Evolutionary conservation across 148 eudicot species (phyloP), one percentile per base, ranked within the genome.

Genomic region (Arctostaphylos glauca): DNA sequence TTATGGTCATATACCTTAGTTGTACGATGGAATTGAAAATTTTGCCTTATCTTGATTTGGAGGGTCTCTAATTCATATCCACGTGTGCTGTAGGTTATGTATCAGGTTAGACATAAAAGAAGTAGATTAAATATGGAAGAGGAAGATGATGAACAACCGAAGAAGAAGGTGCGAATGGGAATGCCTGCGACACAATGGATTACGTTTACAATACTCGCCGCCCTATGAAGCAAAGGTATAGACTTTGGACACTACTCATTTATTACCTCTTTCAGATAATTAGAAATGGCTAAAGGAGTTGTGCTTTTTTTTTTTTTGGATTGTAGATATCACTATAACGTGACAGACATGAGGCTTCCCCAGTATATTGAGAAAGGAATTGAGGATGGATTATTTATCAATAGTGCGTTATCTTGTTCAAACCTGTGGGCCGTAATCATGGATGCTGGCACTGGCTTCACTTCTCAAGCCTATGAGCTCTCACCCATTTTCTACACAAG

Each of bases 131-230:
- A 89, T 31, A 87, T 92, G 88, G 98, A 91, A 58, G 97, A 89
- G 2, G 98, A 93, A 2, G 97, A 96, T 41, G 97, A 96, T 74
- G 97, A 92, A 85, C 95, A 91, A 80, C 97, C 95, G 47, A 94
- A 92, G 92, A 96, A 94, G 88, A 96, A 93, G 87, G 88, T 90
- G 23, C 91, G 98, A 14, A 91, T 93, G 92, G 97, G 97, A 76
- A 91, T 91, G 94, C 98, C 98, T 87, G 99, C 99, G 50, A 93
- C 97, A 54, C 99, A 96, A 83, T 96, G 99, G 99, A 90, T 96
- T 81, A 93, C 82, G 84, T 93, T 79, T 94, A 96, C 80, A 96
- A 92, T 89, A 97, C 99, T 81, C 94, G 92, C 7, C 87, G 97
- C 55, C 97, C 98, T 47, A 96, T 96, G 98, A 96, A 96, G 86